phyloP scores from a whole-genome alignment of 139 green algal species.

The Zygnema circumcarinatum region DNA sequence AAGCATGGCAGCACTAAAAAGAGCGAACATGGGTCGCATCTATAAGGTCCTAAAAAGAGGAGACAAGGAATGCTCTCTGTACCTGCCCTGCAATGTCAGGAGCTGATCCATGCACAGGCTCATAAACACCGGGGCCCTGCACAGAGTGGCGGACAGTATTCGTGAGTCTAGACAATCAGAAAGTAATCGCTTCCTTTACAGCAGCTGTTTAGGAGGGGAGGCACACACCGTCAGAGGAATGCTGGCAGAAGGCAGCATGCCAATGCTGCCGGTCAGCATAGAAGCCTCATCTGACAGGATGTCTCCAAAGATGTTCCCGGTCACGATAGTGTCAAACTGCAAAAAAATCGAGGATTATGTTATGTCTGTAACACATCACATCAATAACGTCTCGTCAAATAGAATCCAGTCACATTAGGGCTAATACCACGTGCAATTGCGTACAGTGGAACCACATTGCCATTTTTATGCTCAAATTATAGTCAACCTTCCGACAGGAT shows the following conservation, averaged over 20 bases:
- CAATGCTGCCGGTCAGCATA: constrained; percentile 96
- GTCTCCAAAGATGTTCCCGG: constrained; percentile 99
- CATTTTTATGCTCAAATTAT: too few species aligned
- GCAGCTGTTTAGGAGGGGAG: too few species aligned
- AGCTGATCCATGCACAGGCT: constrained; percentile 96
- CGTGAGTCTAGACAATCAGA: neutral
- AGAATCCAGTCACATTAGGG: too few species aligned
- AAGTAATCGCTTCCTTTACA: neutral
- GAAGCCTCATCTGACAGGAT: constrained; percentile 98
- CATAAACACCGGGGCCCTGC: constrained; percentile 90
- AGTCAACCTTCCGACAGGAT: too few species aligned
- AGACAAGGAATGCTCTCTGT: too few species aligned
- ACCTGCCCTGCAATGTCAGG: constrained; percentile 94
- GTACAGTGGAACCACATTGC: too few species aligned
- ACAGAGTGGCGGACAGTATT: too few species aligned
- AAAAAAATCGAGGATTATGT: constrained; percentile 14
- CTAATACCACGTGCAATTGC: too few species aligned
- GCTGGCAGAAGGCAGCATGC: constrained; percentile 96
- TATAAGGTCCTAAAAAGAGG: neutral
- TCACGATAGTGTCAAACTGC: constrained; percentile 96
- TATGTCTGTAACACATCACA: too few species aligned
- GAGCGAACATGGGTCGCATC: too few species aligned
- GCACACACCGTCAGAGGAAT: constrained; percentile 68
- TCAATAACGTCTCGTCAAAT: too few species aligned
- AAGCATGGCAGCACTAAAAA: too few species aligned